phyloP scores from a whole-genome alignment of 805 yeast species.

The Debaryomyces tyrocola region DNA sequence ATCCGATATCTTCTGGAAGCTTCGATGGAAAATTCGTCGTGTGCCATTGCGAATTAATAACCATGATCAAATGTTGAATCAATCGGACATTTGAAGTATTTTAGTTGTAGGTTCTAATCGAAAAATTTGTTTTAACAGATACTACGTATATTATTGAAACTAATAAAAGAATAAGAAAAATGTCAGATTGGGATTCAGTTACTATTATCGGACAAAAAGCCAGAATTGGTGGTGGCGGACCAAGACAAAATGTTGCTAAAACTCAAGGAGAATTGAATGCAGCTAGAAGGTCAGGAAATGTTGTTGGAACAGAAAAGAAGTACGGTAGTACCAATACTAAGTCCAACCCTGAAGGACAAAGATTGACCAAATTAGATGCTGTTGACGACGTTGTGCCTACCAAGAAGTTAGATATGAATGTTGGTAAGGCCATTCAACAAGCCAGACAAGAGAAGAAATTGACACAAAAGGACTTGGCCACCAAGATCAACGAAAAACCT shows the following conservation, averaged over 20 bases:
- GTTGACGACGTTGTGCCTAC: slow-evolving; percentile 92
- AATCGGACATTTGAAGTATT: not conserved
- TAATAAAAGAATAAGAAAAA: slow-evolving; percentile 10
- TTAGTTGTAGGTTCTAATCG: no score
- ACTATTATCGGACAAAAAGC: slow-evolving; percentile 89
- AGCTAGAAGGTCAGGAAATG: slow-evolving; percentile 90
- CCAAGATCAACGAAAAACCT: slow-evolving; percentile 94
- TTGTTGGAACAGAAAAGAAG: slow-evolving; percentile 90
- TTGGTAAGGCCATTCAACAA: slow-evolving; percentile 83
- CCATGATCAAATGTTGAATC: not conserved
- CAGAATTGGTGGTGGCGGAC: slow-evolving; percentile 85
- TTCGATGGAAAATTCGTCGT: slow-evolving; percentile 4
- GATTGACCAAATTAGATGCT: slow-evolving; percentile 89
- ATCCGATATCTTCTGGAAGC: slow-evolving; percentile 4
- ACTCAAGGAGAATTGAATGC: slow-evolving; percentile 79
- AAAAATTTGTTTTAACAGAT: not conserved
- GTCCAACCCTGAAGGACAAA: slow-evolving; percentile 87
- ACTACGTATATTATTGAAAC: not conserved
- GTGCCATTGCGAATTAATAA: not conserved
- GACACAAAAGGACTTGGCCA: slow-evolving; percentile 96
- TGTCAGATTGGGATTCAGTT: slow-evolving; percentile 88
- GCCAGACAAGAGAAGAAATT: slow-evolving; percentile 86
- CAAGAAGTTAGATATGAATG: slow-evolving; percentile 77
- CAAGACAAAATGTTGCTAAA: slow-evolving; percentile 81
- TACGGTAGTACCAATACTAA: slow-evolving; percentile 62